These are phyloP conservation scores for Vaccinium myrtillus DNA, from an alignment of 148 eudicot species.

Conservation along the genomic window DNA sequence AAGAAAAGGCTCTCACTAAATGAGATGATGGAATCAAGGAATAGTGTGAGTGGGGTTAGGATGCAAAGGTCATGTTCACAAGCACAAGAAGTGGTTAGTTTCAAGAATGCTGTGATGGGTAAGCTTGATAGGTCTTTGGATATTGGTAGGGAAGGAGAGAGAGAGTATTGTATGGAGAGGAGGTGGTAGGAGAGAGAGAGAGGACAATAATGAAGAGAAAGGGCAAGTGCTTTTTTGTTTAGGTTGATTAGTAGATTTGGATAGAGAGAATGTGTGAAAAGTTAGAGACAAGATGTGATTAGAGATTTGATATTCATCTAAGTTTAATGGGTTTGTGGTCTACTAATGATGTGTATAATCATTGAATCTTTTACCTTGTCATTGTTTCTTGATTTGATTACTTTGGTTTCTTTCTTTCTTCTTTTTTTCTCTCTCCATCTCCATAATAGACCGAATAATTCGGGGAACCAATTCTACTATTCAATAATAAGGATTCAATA, in stretches of 20 bases:
- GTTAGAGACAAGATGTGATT: slow-evolving; percentile 4
- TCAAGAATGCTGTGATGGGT: slow-evolving; percentile 75
- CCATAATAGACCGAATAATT: neutral
- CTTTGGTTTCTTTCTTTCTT: neutral
- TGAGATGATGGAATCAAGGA: slow-evolving; percentile 77
- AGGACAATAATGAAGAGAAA: neutral
- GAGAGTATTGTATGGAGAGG: neutral
- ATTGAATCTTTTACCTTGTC: neutral
- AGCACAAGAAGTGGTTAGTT: slow-evolving; percentile 58
- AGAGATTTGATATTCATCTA: neutral
- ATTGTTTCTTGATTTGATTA: neutral
- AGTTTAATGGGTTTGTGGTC: neutral
- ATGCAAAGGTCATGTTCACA: slow-evolving; percentile 84
- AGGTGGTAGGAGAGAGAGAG: neutral
- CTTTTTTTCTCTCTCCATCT: neutral
- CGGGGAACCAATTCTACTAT: too few species aligned
- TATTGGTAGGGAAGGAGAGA: slow-evolving; percentile 13
- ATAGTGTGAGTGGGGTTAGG: slow-evolving; percentile 65
- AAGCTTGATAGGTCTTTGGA: slow-evolving; percentile 58
- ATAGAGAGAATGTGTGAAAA: neutral
- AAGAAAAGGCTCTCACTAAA: slow-evolving; percentile 54
- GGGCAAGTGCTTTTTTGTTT: neutral
- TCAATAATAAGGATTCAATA: too few species aligned
- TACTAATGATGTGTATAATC: slow-evolving; percentile 9
- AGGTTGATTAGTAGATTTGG: neutral